Base-by-base conservation (phyloP, 139 green algal species). In the Astrephomene gubernaculifera region DNA sequence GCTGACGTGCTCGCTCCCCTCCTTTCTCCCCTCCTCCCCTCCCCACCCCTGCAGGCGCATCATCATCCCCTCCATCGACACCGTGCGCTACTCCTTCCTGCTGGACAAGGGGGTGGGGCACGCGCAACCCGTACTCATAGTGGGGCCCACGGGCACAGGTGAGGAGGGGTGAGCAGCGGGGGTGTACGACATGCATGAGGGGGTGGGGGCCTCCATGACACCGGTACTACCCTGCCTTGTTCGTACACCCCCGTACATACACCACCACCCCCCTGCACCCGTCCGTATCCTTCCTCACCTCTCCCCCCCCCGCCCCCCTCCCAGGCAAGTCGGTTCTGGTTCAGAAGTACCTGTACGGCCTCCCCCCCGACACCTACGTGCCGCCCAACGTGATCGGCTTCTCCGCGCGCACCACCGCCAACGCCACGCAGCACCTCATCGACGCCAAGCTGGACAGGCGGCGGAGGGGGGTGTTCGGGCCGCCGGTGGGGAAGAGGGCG, bases 11-110 rank as follows among this genome's bases (percentile, higher is more conserved):
- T n/a, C n/a, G n/a, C n/a, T n/a, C n/a, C n/a, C n/a, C n/a, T n/a
- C n/a, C n/a, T n/a, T n/a, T n/a, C n/a, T n/a, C n/a, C n/a, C n/a
- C n/a, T n/a, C n/a, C 63, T 17, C 3, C 5, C 54, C 14, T 17
- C 49, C 49, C 49, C 14, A 57, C 36, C 33, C 24, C 38, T 44
- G 21, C 79, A 80, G 80, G 67, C 85, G 87, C 35, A 95, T 95
- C 83, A 95, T 96, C 86, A 87, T 96, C 14, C 94, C 92, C 21
- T 94, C 93, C 9, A 70, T 90, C 21, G 94, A 96, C 82, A 95
- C 90, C 6, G 90, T 86, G 61, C 79, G 86, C 54, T 96, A 96
- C 91, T 92, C 93, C 8, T 95, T 90, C 89, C 83, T 96, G 53
- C 87, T 96, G n/a, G 90, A 96, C 86, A 75, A 86, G 38, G 91